Base-by-base conservation (phyloP, 768 basidiomycete genomes). In the Phylloporus rhodoxanthus region DNA sequence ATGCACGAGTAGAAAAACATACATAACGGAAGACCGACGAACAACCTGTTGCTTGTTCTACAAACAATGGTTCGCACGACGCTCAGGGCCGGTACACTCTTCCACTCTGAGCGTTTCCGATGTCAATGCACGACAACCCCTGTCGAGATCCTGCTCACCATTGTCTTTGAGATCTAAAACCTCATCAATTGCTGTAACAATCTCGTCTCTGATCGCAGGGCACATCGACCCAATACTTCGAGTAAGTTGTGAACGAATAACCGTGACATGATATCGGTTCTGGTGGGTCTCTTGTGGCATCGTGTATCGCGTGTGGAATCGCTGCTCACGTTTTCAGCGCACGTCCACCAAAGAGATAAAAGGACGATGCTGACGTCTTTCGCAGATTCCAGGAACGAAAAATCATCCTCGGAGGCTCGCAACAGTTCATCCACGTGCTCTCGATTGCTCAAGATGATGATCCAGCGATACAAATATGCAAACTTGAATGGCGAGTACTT, bases 11-110 rank as follows among this genome's bases (percentile, higher is more conserved):
- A 13, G 29, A 33, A 9, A 34, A 21, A 9, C 54, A 15, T 44
- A 76, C 77, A 80, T 4, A 75, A 30, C 1, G 75, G 75, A 36
- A 70, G 60, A 0, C 78, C 79, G n/a, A 80, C 71, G 47, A 80
- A 75, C 1, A 72, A 45, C 9, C 80, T 70, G 49, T 75, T 77
- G 42, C 65, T 72, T 2, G 68, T 62, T 20, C 74, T 68, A 14
- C 68, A 66, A 4, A 80, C 58, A 14, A 79, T 57, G 25, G 65
- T 51, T 49, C 59, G 66, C 8, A 69, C 54, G 0, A 50, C 61
- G 6, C 61, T 58, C 10, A 68, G 21, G 4, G 58, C 65, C 0
- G 61, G 57, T 20, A 74, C 42, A 3, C 55, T 52, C 8, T 57
- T 58, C 77, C 76, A 78, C 19, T 71, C 74, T 75, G n/a, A 10